phyloP scores from a whole-genome alignment of 495 filamentous ascomycete species.

The Neurospora hispaniola region DNA sequence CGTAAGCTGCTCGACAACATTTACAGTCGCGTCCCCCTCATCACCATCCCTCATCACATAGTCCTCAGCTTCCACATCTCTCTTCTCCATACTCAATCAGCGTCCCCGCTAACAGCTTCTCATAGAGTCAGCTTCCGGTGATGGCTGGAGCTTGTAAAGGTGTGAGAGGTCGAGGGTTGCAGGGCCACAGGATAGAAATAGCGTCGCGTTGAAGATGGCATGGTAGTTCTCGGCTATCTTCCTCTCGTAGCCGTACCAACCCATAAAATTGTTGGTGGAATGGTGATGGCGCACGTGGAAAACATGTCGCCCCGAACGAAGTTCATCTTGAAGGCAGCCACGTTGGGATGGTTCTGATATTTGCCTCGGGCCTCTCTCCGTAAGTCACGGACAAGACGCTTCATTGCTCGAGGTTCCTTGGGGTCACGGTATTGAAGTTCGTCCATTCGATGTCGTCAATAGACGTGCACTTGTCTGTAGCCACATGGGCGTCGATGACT shows the following conservation, averaged over 20 bases:
- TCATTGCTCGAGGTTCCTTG: conserved; percentile 23
- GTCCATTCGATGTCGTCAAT: conserved; percentile 21
- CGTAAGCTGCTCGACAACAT: too few relatives aligned
- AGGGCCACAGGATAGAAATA: conserved; percentile 26
- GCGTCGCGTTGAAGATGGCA: conserved; percentile 20
- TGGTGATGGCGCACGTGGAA: conserved; percentile 37
- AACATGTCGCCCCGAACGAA: conserved; percentile 33
- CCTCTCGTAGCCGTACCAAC: conserved; percentile 26
- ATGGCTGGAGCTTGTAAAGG: conserved; percentile 22
- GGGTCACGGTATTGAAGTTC: conserved; percentile 17
- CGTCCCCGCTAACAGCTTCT: too few relatives aligned
- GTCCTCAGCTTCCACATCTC: too few relatives aligned
- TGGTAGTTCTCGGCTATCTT: conserved; percentile 37
- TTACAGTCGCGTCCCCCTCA: too few relatives aligned
- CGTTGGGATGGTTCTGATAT: conserved; percentile 22
- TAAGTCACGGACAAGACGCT: conserved; percentile 29
- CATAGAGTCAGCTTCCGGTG: neutral
- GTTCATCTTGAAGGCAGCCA: conserved; percentile 32
- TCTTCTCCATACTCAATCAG: too few relatives aligned
- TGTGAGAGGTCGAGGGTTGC: conserved; percentile 24
- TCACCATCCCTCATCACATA: too few relatives aligned
- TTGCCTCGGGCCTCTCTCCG: conserved; percentile 30
- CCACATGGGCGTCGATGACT: conserved; percentile 19
- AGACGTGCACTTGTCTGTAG: conserved; percentile 17
- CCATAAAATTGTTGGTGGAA: conserved; percentile 34